A percentile compares a stretch with the other conserved stretches of the same genome.
Conservation (phyloP, 2,329 filamentous ascomycete genomes). For the Chaetoscypha palmicola region DNA sequence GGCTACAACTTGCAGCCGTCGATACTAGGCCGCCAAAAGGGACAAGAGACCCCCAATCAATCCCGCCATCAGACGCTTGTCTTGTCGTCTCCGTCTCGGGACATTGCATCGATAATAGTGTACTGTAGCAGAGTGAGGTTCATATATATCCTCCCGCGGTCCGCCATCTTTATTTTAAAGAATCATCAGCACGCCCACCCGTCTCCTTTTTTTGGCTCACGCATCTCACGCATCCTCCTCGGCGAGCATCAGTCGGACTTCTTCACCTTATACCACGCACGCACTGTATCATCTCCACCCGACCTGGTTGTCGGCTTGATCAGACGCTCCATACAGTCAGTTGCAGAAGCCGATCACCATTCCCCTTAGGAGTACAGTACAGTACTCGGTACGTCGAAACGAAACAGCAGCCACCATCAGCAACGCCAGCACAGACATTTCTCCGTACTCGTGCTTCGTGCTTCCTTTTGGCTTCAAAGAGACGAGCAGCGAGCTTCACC, state of each 20-base stretch:
- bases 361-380: conserved; percentile 19
- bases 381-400: conserved; percentile 17
- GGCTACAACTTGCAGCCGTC: neutral
- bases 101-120: neutral
- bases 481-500: conserved; percentile 1
- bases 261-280: neutral
- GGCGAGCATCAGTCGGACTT: neutral
- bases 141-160: conserved; percentile 11
- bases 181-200: neutral
- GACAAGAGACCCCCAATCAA: conserved; percentile 4
- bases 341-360: conserved; percentile 14
- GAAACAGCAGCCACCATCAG: no score
- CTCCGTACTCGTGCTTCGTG: conserved; percentile 9
- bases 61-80: neutral
- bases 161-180: neutral
- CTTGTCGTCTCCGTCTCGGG: neutral
- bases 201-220: neutral
- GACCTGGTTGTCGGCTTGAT: conserved; percentile 12
- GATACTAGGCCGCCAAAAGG: neutral
- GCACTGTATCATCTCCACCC: conserved; percentile 2
- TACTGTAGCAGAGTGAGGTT: neutral
- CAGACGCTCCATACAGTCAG: conserved; percentile 2
- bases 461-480: neutral
- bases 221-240: neutral
- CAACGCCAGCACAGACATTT: conserved; percentile 4